phyloP scores from a whole-genome alignment of 257 asterid species.

The Nicotiana otophora region DNA sequence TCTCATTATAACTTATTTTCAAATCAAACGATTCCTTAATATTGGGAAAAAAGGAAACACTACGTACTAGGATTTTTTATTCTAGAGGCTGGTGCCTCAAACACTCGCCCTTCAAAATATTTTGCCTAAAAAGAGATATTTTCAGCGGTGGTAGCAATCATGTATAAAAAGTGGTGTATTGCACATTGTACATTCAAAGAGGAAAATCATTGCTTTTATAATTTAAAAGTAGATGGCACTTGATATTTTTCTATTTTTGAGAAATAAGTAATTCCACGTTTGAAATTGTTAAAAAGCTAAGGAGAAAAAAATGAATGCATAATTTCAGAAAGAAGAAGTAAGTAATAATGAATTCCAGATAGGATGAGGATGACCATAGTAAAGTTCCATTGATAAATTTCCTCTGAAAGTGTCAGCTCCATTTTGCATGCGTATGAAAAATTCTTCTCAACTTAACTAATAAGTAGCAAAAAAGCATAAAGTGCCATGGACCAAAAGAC shows the following conservation, averaged over 20 bases:
- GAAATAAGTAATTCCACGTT: background rate
- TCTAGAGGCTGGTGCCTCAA: too few relatives aligned
- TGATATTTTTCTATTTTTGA: background rate
- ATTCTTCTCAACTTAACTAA: background rate
- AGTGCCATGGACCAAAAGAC: background rate
- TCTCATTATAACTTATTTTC: too few relatives aligned
- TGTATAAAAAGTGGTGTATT: background rate
- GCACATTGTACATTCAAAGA: background rate
- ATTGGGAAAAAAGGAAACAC: fast-evolving
- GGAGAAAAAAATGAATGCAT: background rate
- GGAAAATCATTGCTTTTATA: background rate
- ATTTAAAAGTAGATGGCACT: background rate
- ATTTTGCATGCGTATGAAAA: constrained; percentile 30
- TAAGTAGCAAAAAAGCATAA: background rate
- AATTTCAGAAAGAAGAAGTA: background rate
- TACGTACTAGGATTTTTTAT: too few relatives aligned
- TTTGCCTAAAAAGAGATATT: background rate
- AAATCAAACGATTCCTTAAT: too few relatives aligned
- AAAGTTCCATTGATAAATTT: constrained; percentile 8
- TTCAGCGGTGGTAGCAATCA: background rate
- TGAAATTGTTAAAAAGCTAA: background rate
- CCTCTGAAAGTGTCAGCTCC: constrained; percentile 20
- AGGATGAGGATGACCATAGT: background rate
- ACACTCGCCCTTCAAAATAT: too few relatives aligned
- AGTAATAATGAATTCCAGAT: constrained; percentile 3